Base-by-base conservation (phyloP, 768 basidiomycete genomes). In the Brasilioporus rufonigricans region DNA sequence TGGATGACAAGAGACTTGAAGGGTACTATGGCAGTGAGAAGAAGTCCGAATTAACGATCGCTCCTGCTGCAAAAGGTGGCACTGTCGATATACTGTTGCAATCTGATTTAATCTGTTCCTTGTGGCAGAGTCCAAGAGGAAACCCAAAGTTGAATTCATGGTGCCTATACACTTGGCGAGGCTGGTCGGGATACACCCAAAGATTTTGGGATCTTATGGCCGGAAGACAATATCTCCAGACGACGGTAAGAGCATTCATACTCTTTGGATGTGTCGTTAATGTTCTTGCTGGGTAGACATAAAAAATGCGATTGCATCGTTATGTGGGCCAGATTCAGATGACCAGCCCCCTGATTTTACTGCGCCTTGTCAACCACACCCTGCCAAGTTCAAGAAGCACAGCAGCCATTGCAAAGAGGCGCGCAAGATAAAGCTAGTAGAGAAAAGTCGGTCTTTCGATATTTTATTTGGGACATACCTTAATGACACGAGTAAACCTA, bases 381-480 rank as follows among this genome's bases (percentile, higher is more conserved):
- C 24, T 2, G 10, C 18, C 14, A 4, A n/a, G n/a, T n/a, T 21
- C 27, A 47, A 43, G 50, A 50, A 33, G 14, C 19, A 21, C 19
- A 31, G 14, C 14, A 50, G 52, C 19, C 40, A 41, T 16, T 61
- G 60, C 18, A 62, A 50, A 43, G 35, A 41, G 27, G 61, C 51
- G 2, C 31, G 49, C 13, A 35, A 23, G 10, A 53, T 62, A 18
- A 40, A 2, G 19, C 45, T 61, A 0, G 39, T 16, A 26, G 39
- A 50, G 26, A 40, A 26, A 40, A 18, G 60, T 61, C n/a, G 3
- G 60, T 50, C 19, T 3, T 23, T 29, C 5, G 2, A 19, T 35
- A 14, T 29, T 18, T 29, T 18, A 5, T 18, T 18, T 4, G 18
- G 10, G 0, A 4, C 19, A 2, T 24, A 13, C 38, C 8, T n/a